Evolutionary conservation across 2,329 filamentous ascomycete genomes (phyloP).

Genomic region (Hyphodiscus sp.): DNA sequence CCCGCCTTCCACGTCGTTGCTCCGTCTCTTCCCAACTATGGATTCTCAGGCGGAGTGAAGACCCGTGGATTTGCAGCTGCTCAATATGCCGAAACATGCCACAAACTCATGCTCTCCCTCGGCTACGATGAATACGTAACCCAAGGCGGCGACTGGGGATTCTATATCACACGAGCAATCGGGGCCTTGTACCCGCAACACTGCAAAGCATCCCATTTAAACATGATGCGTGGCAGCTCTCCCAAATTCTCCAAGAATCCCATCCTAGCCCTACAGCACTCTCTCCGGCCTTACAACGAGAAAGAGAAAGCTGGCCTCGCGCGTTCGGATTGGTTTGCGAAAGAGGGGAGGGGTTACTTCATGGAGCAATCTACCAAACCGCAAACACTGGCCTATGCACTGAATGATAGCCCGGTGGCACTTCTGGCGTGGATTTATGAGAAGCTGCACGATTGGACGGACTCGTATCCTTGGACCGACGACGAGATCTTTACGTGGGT

Average conservation of each 20-base stretch:
- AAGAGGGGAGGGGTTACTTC: slow-evolving; percentile 18
- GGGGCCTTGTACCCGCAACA: slow-evolving; percentile 50
- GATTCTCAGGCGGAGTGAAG: slow-evolving; percentile 35
- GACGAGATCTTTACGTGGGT: slow-evolving; percentile 74
- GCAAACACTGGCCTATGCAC: slow-evolving; percentile 64
- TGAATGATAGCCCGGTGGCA: slow-evolving; percentile 63
- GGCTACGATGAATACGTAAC: slow-evolving; percentile 55
- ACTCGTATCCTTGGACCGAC: slow-evolving; percentile 65
- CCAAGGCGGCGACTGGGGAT: slow-evolving; percentile 70
- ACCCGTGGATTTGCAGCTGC: slow-evolving; percentile 45
- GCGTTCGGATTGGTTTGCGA: slow-evolving; percentile 13
- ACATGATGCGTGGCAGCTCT: slow-evolving; percentile 4
- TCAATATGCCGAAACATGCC: slow-evolving; percentile 58
- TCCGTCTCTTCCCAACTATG: slow-evolving; percentile 48
- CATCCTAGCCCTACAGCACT: slow-evolving; percentile 5
- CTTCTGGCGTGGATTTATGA: slow-evolving; percentile 75
- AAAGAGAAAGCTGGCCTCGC: slow-evolving; percentile 12
- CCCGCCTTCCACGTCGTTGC: slow-evolving; percentile 37
- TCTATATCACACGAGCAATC: slow-evolving; percentile 55
- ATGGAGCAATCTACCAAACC: slow-evolving; percentile 39
- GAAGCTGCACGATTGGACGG: slow-evolving; percentile 72
- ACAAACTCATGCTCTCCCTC: slow-evolving; percentile 61
- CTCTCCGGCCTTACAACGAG: slow-evolving; percentile 1
- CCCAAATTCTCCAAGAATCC: slow-evolving; percentile 1
- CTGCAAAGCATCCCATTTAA: slow-evolving; percentile 44